Conservation (phyloP, 345 rosid genomes). For the Clarkia xantiana region DNA sequence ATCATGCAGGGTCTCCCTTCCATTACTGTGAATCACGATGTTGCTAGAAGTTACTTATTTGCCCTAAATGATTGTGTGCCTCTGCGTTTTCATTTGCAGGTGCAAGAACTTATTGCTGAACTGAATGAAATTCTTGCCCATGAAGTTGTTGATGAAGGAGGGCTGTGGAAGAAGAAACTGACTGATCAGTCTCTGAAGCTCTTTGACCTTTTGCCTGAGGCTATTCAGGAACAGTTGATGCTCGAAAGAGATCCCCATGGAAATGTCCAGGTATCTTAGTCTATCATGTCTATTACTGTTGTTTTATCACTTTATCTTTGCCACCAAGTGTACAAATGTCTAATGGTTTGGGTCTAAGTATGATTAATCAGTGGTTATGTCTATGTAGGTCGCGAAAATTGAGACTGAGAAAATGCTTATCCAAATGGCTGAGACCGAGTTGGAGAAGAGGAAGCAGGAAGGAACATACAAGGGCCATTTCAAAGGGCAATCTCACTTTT, state of each 20-base stretch:
- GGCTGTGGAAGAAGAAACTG: constrained; percentile 80
- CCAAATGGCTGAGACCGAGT: constrained; percentile 92
- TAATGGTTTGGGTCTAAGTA: too few relatives aligned
- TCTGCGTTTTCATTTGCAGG: constrained; percentile 23
- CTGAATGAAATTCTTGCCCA: constrained; percentile 82
- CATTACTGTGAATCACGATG: too few relatives aligned
- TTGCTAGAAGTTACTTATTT: background rate
- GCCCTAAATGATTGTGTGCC: background rate
- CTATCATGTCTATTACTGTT: background rate
- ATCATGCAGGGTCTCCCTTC: too few relatives aligned
- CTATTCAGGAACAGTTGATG: constrained; percentile 86
- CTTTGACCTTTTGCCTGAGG: constrained; percentile 69
- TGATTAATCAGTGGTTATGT: constrained; percentile 1
- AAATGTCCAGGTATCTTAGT: constrained; percentile 68
- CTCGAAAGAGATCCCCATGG: constrained; percentile 99
- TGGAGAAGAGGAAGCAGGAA: constrained; percentile 70
- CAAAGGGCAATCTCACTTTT: constrained; percentile 89
- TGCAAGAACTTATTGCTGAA: constrained; percentile 82
- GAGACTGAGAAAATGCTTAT: constrained; percentile 98
- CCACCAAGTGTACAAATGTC: too few relatives aligned
- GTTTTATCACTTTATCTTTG: too few relatives aligned
- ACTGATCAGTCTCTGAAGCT: constrained; percentile 41
- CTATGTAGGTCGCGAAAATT: constrained; percentile 73
- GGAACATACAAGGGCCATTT: constrained; percentile 49
- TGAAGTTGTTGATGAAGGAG: constrained; percentile 57